Evolutionary conservation across 2,329 filamentous ascomycete species (phyloP).

Genomic region (Penicillium occitanis): DNA sequence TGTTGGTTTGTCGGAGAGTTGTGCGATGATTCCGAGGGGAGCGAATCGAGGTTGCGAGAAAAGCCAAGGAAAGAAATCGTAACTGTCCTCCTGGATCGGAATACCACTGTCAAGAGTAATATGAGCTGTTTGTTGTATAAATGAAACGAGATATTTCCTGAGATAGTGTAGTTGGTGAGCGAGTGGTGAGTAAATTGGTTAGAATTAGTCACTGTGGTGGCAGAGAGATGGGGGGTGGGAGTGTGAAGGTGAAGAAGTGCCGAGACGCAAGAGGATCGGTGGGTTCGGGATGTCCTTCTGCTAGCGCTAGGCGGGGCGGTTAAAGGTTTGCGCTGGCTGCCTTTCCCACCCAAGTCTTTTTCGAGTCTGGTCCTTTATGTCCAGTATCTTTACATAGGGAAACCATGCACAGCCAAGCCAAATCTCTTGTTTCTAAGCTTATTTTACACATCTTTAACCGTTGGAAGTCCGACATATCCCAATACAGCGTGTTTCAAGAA

Average conservation of each 20-base stretch:
- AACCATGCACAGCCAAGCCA: neutral
- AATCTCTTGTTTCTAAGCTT: neutral
- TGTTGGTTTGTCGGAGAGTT: conserved; percentile 7
- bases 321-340: neutral
- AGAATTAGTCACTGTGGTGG: neutral
- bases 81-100: conserved; percentile 12
- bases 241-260: conserved; percentile 33
- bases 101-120: neutral
- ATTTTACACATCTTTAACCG: neutral
- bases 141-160: neutral
- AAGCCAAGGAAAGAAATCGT: conserved; percentile 4
- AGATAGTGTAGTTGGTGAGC: neutral
- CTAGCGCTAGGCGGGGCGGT: conserved; percentile 15
- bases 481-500: neutral
- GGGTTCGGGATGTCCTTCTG: conserved; percentile 21
- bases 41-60: conserved; percentile 2
- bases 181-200: neutral
- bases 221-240: conserved; percentile 23
- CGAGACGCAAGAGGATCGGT: conserved; percentile 27
- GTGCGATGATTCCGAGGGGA: conserved; percentile 5
- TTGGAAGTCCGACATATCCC: neutral
- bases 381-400: neutral
- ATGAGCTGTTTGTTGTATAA: neutral
- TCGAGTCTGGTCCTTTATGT: neutral
- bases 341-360: neutral